Evolutionary conservation across 129 eudicot genomes (phyloP).

Genomic region (Centella asiatica): DNA sequence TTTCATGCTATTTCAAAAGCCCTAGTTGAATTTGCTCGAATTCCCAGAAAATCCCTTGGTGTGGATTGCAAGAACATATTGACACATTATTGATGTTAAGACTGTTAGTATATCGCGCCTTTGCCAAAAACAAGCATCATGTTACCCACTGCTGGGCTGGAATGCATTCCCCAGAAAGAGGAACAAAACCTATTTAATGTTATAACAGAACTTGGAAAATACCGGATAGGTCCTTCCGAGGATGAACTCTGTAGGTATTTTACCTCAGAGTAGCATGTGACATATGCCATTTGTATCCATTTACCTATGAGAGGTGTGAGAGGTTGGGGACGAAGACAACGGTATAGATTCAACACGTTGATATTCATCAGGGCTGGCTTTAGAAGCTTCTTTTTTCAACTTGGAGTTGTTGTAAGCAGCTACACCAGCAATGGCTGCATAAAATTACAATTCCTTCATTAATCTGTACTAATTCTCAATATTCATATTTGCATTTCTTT

Average conservation of each 20-base stretch:
- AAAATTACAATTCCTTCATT: background rate
- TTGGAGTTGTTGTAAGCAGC: conserved; percentile 90
- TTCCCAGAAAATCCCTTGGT: background rate
- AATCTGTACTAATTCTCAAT: background rate
- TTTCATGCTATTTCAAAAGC: background rate
- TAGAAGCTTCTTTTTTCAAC: conserved; percentile 67
- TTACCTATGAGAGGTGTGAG: conserved; percentile 26
- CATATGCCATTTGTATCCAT: background rate
- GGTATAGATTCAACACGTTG: conserved; percentile 32
- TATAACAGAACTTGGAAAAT: background rate
- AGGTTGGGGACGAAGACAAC: conserved; percentile 33
- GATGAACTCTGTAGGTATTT: background rate
- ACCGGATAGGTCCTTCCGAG: background rate
- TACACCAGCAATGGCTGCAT: conserved; percentile 96
- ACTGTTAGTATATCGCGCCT: background rate
- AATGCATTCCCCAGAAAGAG: background rate
- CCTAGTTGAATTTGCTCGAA: background rate
- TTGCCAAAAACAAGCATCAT: background rate
- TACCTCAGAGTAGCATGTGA: conserved; percentile 1
- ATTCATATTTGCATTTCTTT: background rate
- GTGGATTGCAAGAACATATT: background rate
- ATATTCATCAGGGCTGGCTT: conserved; percentile 30
- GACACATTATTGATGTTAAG: background rate
- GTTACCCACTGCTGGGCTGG: background rate
- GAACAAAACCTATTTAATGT: background rate